Evolutionary conservation across 2,329 filamentous ascomycete species (phyloP), one percentile per base, ranked within the genome.

Genomic region (Paramyrothecium roridum): DNA sequence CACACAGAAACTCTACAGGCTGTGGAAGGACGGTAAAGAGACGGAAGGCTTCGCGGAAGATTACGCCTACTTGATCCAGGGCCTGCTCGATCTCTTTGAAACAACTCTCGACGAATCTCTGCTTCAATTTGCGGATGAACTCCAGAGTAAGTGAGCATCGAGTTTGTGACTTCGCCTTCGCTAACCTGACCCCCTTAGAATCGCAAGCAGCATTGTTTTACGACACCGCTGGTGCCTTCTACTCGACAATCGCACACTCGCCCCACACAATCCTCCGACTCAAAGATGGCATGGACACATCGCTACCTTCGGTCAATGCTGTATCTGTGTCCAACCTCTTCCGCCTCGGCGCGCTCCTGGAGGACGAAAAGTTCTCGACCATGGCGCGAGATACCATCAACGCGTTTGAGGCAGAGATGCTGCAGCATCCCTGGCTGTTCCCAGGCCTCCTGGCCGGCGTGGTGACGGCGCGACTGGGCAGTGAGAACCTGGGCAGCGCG

Each of bases 221-320:
- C 73, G 92, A 96, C 62, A 68, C 76, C 3, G 73, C 68, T 23
- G 83, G 83, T 46, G 90, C 83, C 33, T 95, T 93, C 79, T 95
- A 90, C 75, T 87, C 86, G 4, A 92, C 89, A 1, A 75, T 80
- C 4, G 74, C 77, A 13, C 73, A 80, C 46, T 85, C 87, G 11
- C 76, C 85, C 1, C 85, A 92, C 64, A 82, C 88, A 26, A 87
- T 97, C 56, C 83, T 98, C 57, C 88, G 93, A 22, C 82, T 97
- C 51, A 99, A 99, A 73, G 91, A 96, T 59, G 95, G 92, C 60
- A 97, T 97, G 82, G 95, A 99, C 71, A 91, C 91, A 6, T 88
- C 91, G 2, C 88, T 95, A 57, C 95, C 95, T 1, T 95, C 91
- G 0, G 89, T 90, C 52, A 99, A 99, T 68, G 91, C 91, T 43